Conservation (phyloP, 176 grass and related monocot species). For the Rhynchospora pubera region DNA sequence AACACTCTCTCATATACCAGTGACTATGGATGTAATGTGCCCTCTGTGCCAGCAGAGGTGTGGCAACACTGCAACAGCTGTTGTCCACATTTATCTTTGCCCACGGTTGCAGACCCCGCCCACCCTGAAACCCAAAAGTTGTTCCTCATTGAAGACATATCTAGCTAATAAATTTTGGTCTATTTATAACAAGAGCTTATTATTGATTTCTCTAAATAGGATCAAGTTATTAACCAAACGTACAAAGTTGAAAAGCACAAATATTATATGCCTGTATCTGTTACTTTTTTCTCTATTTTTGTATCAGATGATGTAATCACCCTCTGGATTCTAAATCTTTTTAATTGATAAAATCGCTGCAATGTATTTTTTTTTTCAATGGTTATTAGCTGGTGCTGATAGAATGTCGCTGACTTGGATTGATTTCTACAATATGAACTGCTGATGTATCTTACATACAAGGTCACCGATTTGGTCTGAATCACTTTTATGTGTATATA, state of each 20-base stretch:
- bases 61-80: constrained; percentile 58
- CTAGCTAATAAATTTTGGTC: constrained; percentile 28
- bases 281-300: not conserved
- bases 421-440: too few relatives aligned
- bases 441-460: too few relatives aligned
- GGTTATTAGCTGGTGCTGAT: not conserved
- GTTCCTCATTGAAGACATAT: constrained; percentile 68
- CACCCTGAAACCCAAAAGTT: constrained; percentile 38
- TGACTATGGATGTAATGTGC: constrained; percentile 79
- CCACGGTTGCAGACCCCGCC: constrained; percentile 61
- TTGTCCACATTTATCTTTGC: constrained; percentile 90
- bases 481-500: not conserved
- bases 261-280: not conserved
- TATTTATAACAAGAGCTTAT: not conserved
- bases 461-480: too few relatives aligned
- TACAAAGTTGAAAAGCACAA: not conserved
- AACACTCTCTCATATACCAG: constrained; percentile 63
- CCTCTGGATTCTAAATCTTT: not conserved
- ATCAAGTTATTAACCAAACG: not conserved
- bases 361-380: not conserved
- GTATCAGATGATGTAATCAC: not conserved
- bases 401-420: not conserved
- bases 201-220: not conserved
- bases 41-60: constrained; percentile 73
- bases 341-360: not conserved